Evolutionary conservation across 805 yeast species (phyloP).

Genomic region (Kodamaea neixiangensis): DNA sequence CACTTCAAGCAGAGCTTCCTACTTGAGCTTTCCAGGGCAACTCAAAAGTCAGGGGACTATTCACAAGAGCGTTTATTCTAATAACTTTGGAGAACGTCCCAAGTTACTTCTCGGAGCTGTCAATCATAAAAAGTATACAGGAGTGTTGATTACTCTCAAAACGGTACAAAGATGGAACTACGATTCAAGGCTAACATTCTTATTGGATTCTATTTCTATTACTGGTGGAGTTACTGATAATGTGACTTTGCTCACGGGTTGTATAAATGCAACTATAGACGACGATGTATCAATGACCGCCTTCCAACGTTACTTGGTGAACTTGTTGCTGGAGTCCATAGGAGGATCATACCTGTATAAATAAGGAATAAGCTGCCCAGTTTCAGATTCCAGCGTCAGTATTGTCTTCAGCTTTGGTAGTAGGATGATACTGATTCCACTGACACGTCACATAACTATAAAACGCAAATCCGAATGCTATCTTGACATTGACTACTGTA

Average conservation of each 20-base stretch:
- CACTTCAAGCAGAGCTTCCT: slow-evolving; percentile 19
- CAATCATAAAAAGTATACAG: slow-evolving; percentile 61
- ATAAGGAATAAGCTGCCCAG: background rate
- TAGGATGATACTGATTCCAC: slow-evolving; percentile 8
- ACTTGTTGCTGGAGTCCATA: background rate
- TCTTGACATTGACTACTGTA: background rate
- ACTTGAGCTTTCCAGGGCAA: slow-evolving; percentile 40
- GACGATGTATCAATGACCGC: background rate
- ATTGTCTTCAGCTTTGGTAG: slow-evolving; percentile 4
- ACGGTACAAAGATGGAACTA: too few species aligned
- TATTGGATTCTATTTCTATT: slow-evolving; percentile 23
- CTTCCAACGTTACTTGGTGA: background rate
- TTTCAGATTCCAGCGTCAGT: background rate
- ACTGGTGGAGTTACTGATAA: background rate
- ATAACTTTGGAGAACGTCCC: slow-evolving; percentile 16
- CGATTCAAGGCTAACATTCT: too few species aligned
- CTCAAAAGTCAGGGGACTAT: slow-evolving; percentile 19
- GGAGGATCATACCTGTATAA: background rate
- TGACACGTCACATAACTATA: background rate
- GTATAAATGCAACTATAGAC: background rate
- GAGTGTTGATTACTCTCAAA: slow-evolving; percentile 32
- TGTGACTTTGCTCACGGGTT: background rate
- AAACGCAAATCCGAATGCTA: background rate
- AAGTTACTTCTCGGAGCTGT: slow-evolving; percentile 66
- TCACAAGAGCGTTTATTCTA: slow-evolving; percentile 12